These are phyloP conservation scores for Eucalyptus sp. DNA, from an alignment of 345 rosid genomes.

Conservation along the genomic window DNA sequence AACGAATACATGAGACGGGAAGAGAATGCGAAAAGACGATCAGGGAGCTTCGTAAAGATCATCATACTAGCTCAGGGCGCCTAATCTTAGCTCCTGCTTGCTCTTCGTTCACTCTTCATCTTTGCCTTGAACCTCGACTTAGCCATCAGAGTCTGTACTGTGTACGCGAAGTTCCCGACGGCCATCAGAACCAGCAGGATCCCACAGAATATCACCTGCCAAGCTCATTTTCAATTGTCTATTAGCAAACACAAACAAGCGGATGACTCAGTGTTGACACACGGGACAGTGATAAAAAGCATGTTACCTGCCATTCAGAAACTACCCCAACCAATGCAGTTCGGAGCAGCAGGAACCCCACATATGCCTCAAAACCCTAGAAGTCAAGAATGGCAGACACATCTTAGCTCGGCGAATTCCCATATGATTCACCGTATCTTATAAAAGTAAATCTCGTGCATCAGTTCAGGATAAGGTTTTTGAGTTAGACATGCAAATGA, in stretches of 20 bases:
- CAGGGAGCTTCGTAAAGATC: background rate
- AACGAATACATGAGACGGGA: background rate
- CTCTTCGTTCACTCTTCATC: slow-evolving; percentile 77
- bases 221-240: background rate
- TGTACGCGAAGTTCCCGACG: slow-evolving; percentile 76
- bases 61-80: background rate
- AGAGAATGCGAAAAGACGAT: background rate
- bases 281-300: too few relatives aligned
- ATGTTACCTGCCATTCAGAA: slow-evolving; percentile 89
- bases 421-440: background rate
- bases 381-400: background rate
- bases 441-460: background rate
- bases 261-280: background rate
- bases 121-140: slow-evolving; percentile 95
- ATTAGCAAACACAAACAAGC: background rate
- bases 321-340: slow-evolving; percentile 68
- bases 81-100: slow-evolving; percentile 53
- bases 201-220: slow-evolving; percentile 80
- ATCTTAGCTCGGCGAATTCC: background rate
- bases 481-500: background rate
- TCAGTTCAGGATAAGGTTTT: background rate
- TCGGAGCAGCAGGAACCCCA: slow-evolving; percentile 75
- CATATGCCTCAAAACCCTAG: slow-evolving; percentile 93
- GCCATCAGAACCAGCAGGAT: slow-evolving; percentile 86
- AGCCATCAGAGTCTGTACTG: slow-evolving; percentile 66